Percentiles rank a stretch among this genome's conserved stretches.
Conservation (phyloP, 805 yeast species). For the Yamadazyma sp. region DNA sequence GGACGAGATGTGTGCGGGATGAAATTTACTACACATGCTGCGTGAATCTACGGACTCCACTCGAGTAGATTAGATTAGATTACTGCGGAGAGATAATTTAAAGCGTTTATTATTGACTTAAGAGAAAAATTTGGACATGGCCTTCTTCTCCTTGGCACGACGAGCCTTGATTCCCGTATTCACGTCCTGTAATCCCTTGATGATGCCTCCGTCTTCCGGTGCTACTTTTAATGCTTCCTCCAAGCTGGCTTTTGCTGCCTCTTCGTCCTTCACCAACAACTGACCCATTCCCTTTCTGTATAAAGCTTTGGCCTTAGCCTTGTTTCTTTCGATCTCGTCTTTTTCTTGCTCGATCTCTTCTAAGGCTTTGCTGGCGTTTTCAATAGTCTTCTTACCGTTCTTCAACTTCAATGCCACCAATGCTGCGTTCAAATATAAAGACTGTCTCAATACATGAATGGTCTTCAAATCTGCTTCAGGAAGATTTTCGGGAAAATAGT, state of each 20-base stretch:
- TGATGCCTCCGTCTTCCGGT: conserved; percentile 72
- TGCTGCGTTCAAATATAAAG: conserved; percentile 71
- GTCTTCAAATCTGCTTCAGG: conserved; percentile 51
- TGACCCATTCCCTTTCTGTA: conserved; percentile 84
- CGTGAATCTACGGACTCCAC: background rate
- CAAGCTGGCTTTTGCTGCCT: conserved; percentile 64
- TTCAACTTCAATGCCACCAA: conserved; percentile 67
- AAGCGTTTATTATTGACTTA: conserved; percentile 2
- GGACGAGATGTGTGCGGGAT: conserved; percentile 10
- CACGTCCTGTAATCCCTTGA: conserved; percentile 61
- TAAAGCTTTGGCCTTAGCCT: conserved; percentile 78
- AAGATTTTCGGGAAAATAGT: conserved; percentile 72
- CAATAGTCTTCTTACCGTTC: conserved; percentile 52
- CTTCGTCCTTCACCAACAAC: conserved; percentile 61
- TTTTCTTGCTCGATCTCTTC: conserved; percentile 59
- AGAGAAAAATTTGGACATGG: conserved; percentile 67
- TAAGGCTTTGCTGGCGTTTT: conserved; percentile 65
- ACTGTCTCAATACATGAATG: conserved; percentile 55
- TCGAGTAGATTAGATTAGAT: background rate
- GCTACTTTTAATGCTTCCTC: conserved; percentile 61
- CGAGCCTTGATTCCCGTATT: conserved; percentile 51
- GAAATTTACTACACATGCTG: conserved; percentile 9
- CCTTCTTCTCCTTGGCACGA: conserved; percentile 68
- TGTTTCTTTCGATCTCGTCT: conserved; percentile 39
- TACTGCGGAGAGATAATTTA: background rate